A percentile compares a stretch with the other conserved stretches of the same genome.
phyloP scores from a whole-genome alignment of 2,329 filamentous ascomycete genomes.

The Pseudogymnoascus sp. region DNA sequence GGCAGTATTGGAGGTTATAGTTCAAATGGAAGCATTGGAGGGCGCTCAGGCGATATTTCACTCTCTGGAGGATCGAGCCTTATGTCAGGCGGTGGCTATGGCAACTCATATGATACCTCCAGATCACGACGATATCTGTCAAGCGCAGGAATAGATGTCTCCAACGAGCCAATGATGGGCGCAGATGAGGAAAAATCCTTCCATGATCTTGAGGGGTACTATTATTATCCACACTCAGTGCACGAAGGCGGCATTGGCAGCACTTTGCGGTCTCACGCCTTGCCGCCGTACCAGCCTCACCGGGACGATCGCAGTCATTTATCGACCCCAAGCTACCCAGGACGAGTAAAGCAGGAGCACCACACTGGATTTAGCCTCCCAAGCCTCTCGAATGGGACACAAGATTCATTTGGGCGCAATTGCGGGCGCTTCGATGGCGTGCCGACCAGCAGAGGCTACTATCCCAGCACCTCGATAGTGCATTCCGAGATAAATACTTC shows the following conservation, averaged over 20 bases:
- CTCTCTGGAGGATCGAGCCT: slow-evolving; percentile 24
- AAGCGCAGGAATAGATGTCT: slow-evolving; percentile 21
- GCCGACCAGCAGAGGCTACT: slow-evolving; percentile 23
- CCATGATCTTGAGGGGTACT: slow-evolving; percentile 21
- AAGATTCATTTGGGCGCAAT: slow-evolving; percentile 18
- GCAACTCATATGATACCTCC: slow-evolving; percentile 19
- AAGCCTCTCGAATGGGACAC: slow-evolving; percentile 16
- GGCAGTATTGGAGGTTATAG: slow-evolving; percentile 23
- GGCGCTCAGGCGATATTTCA: slow-evolving; percentile 22
- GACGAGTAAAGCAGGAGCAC: slow-evolving; percentile 25
- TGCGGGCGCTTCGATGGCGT: slow-evolving; percentile 28
- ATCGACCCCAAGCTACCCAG: slow-evolving; percentile 19
- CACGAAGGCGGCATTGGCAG: slow-evolving; percentile 17
- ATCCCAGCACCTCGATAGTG: slow-evolving; percentile 22
- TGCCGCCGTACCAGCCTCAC: slow-evolving; percentile 9
- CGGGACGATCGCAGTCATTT: slow-evolving; percentile 17
- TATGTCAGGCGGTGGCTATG: slow-evolving; percentile 21
- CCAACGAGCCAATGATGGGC: slow-evolving; percentile 25
- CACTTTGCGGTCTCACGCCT: slow-evolving; percentile 4
- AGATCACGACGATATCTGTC: slow-evolving; percentile 22
- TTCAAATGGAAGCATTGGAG: slow-evolving; percentile 17
- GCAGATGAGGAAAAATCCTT: slow-evolving; percentile 26
- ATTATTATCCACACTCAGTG: slow-evolving; percentile 26
- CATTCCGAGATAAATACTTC: slow-evolving; percentile 25
- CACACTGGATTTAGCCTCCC: slow-evolving; percentile 20